Conservation (phyloP, 2,329 filamentous ascomycete genomes). For the Exserohilum rostratum region DNA sequence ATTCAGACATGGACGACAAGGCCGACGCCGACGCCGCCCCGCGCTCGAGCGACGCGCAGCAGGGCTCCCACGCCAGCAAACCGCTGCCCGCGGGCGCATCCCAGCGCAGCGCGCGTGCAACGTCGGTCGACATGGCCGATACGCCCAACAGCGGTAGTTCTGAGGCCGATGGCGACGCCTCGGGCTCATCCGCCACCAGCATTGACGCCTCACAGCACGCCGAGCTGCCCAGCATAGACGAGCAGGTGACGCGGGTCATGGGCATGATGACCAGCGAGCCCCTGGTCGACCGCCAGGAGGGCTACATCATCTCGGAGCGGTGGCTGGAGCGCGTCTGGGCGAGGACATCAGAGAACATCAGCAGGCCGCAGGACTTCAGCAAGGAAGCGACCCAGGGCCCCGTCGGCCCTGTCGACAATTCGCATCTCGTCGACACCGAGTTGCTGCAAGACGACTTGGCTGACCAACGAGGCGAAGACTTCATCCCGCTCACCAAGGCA, state of each 20-base stretch:
- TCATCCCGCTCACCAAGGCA: conserved; percentile 75
- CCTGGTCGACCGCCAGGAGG: conserved; percentile 71
- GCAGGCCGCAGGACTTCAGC: conserved; percentile 57
- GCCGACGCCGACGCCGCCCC: background rate
- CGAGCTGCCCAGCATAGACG: conserved; percentile 55
- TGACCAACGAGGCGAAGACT: conserved; percentile 56
- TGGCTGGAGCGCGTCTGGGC: conserved; percentile 68
- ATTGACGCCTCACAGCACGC: conserved; percentile 21
- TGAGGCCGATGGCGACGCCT: conserved; percentile 36
- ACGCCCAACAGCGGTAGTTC: conserved; percentile 36
- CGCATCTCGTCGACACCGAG: conserved; percentile 64
- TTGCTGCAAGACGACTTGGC: conserved; percentile 29
- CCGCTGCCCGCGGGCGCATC: conserved; percentile 17
- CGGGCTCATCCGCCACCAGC: conserved; percentile 23
- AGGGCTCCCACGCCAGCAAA: conserved; percentile 37
- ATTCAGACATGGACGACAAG: conserved; percentile 60
- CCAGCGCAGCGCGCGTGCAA: conserved; percentile 41
- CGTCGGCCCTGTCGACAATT: conserved; percentile 85
- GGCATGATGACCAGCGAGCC: conserved; percentile 62
- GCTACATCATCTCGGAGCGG: conserved; percentile 76
- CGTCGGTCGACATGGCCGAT: conserved; percentile 54
- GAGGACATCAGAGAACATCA: conserved; percentile 40
- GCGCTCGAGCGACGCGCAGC: conserved; percentile 28
- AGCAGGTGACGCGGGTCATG: conserved; percentile 77
- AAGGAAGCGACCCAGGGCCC: conserved; percentile 67